Evolutionary conservation across 106 monocot genomes (phyloP).

Genomic region (Dioscorea alata): DNA sequence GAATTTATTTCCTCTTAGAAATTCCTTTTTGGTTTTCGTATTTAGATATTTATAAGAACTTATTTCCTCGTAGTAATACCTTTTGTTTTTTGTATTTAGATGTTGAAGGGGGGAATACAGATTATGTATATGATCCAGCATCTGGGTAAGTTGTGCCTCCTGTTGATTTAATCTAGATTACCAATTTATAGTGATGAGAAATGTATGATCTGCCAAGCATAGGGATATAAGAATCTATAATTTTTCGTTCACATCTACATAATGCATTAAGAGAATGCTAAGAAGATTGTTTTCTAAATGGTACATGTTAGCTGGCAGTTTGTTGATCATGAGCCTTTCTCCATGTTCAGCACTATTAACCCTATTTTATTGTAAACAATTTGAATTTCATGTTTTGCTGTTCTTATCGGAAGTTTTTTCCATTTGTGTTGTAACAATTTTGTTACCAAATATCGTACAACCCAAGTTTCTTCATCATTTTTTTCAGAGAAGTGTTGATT

Average conservation of each 20-base stretch:
- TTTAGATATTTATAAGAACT: not conserved
- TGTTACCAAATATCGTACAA: no score
- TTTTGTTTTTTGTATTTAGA: slow-evolving; percentile 13
- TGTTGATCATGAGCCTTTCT: not conserved
- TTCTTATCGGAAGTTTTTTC: not conserved
- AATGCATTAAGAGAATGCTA: no score
- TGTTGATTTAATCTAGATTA: not conserved
- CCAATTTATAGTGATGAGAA: not conserved
- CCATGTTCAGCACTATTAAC: not conserved
- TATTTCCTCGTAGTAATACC: slow-evolving; percentile 2
- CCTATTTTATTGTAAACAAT: no score
- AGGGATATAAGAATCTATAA: no score
- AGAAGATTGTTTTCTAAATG: no score
- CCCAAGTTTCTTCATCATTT: no score
- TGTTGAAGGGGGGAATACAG: slow-evolving; percentile 39
- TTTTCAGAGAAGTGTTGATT: no score
- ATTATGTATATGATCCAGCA: slow-evolving; percentile 71
- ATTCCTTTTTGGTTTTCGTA: slow-evolving; percentile 34
- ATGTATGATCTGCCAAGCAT: not conserved
- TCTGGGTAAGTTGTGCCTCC: slow-evolving; percentile 52
- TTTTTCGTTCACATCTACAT: no score
- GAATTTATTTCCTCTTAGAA: not conserved
- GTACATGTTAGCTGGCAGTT: not conserved
- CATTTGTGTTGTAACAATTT: not conserved
- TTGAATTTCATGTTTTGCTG: not conserved